These are phyloP conservation scores for Xylaria castorea DNA, from an alignment of 495 filamentous ascomycete genomes.

Conservation along the genomic window DNA sequence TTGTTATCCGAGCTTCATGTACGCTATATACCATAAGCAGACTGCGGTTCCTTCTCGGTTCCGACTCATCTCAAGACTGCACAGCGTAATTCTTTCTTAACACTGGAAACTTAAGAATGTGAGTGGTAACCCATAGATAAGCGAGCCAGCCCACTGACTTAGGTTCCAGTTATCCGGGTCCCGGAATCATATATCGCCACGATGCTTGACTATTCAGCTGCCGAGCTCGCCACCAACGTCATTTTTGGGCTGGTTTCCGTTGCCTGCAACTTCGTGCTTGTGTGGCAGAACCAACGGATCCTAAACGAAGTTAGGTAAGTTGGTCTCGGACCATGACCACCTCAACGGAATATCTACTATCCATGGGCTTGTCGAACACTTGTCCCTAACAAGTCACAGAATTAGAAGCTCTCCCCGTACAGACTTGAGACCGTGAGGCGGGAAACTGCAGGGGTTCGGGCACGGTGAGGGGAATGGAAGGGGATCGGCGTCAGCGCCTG, in stretches of 20 bases:
- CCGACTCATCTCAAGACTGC: background rate
- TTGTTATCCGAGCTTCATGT: background rate
- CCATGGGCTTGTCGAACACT: background rate
- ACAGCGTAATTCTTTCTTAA: background rate
- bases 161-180: background rate
- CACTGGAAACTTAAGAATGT: background rate
- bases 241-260: slow-evolving; percentile 19
- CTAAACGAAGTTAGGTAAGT: slow-evolving; percentile 11
- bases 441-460: background rate
- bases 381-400: background rate
- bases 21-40: background rate
- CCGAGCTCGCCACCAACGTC: slow-evolving; percentile 15
- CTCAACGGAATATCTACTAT: too few relatives aligned
- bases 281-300: slow-evolving; percentile 16
- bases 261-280: background rate
- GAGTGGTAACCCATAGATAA: background rate
- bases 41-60: background rate
- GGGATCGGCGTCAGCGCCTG: too few relatives aligned
- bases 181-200: background rate
- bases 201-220: slow-evolving; percentile 4
- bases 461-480: background rate
- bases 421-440: background rate
- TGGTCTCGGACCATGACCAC: background rate
- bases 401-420: background rate
- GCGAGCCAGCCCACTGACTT: background rate